These are phyloP conservation scores for Marchantia paleacea DNA, from an alignment of 225 moss, liverwort and hornwort genomes.

Conservation along the genomic window DNA sequence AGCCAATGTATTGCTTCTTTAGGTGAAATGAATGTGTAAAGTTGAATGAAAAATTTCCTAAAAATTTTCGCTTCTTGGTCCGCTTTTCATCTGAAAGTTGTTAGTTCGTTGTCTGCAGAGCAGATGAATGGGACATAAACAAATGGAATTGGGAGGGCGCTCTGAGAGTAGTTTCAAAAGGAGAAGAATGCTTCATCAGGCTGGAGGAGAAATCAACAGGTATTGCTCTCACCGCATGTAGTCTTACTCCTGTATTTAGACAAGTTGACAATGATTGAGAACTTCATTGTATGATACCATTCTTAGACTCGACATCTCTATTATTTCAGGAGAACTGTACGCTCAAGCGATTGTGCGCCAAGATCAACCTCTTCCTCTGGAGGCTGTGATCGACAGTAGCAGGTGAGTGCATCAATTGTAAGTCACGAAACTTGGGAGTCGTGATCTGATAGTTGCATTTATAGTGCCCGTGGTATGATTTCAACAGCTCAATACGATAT, in stretches of 20 bases:
- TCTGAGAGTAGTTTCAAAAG: conserved; percentile 87
- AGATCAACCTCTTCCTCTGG: conserved; percentile 87
- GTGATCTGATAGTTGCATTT: not conserved
- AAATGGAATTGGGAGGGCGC: conserved; percentile 98
- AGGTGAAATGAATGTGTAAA: not conserved
- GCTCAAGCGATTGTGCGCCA: conserved; percentile 77
- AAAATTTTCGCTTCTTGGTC: not conserved
- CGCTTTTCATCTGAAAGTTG: not conserved
- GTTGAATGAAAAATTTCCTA: not conserved
- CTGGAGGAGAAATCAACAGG: conserved; percentile 86
- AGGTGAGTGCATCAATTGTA: conserved; percentile 43
- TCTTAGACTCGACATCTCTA: conserved; percentile 11
- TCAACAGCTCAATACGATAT: not conserved
- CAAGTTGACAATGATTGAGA: not conserved
- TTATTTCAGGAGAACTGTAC: conserved; percentile 75
- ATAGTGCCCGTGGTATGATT: too few relatives aligned
- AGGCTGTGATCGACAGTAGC: conserved; percentile 98
- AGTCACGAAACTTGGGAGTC: not conserved
- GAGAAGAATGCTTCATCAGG: conserved; percentile 79
- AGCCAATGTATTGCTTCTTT: too few relatives aligned
- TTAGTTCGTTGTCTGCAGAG: conserved; percentile 50
- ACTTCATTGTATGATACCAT: not conserved
- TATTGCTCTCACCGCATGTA: conserved; percentile 22
- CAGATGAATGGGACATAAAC: conserved; percentile 99
- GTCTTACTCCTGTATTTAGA: not conserved